A percentile compares a stretch with the other conserved stretches of the same genome.
phyloP scores from a whole-genome alignment of 495 filamentous ascomycete species.

The Neurospora sp. region DNA sequence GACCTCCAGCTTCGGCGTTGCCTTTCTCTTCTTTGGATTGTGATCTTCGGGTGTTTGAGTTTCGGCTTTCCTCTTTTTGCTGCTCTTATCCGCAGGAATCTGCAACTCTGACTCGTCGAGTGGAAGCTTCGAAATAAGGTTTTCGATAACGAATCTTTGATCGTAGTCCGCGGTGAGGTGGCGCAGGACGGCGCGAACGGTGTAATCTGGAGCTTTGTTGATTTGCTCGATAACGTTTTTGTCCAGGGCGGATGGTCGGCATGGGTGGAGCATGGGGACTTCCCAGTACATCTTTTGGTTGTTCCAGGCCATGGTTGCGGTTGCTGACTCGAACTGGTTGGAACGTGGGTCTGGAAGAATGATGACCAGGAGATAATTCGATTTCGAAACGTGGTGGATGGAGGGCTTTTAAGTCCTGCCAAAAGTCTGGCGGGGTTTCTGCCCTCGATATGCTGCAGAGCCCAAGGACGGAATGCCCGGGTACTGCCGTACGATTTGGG shows the following conservation, averaged over 20 bases:
- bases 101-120: neutral
- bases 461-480: too few species aligned
- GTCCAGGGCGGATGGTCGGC: neutral
- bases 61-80: neutral
- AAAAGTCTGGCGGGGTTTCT: neutral
- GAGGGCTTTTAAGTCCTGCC: neutral
- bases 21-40: neutral
- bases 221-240: neutral
- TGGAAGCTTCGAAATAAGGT: neutral
- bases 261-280: neutral
- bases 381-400: neutral
- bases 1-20: neutral
- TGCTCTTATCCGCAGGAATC: neutral
- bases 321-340: neutral
- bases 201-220: neutral
- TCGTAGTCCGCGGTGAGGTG: neutral
- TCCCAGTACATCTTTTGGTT: neutral
- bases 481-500: too few species aligned
- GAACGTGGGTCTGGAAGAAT: neutral
- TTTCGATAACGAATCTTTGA: neutral
- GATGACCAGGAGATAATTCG: neutral
- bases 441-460: neutral
- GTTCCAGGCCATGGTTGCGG: neutral
- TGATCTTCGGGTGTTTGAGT: neutral
- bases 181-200: neutral